Evolutionary conservation across 1,284 basidiomycete genomes (phyloP).

Genomic region (Malassezia globosa): DNA sequence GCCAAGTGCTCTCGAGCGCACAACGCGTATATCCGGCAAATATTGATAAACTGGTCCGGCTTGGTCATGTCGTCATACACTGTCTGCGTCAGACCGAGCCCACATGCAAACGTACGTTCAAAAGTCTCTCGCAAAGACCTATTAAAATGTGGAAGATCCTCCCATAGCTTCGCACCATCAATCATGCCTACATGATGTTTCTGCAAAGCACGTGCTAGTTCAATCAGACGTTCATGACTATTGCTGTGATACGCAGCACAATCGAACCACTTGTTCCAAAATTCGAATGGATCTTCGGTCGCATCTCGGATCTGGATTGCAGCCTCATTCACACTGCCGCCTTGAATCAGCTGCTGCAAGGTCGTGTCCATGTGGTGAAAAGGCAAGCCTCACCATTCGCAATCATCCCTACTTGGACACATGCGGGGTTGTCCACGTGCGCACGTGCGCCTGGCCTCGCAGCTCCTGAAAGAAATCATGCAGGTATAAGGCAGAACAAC

Average conservation of each 20-base stretch:
- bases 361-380: too few relatives aligned
- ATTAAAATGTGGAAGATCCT: neutral
- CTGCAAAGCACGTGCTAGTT: neutral
- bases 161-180: constrained; percentile 1
- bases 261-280: constrained; percentile 6
- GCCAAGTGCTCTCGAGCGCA: neutral
- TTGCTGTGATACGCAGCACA: neutral
- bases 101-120: too few relatives aligned
- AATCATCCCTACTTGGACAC: too few relatives aligned
- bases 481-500: too few relatives aligned
- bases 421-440: too few relatives aligned
- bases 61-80: neutral
- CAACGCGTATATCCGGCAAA: neutral
- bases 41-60: neutral
- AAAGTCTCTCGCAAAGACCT: constrained; percentile 4
- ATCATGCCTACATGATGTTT: neutral
- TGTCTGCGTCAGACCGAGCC: too few relatives aligned
- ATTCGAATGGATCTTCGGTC: constrained; percentile 4
- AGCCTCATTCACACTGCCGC: too few relatives aligned
- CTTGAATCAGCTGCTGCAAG: too few relatives aligned
- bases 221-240: neutral
- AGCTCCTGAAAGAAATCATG: too few relatives aligned
- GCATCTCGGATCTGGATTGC: too few relatives aligned
- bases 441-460: too few relatives aligned
- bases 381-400: too few relatives aligned